These are phyloP conservation scores for Quercus ilex DNA, from an alignment of 306 rosid genomes.

Conservation along the genomic window DNA sequence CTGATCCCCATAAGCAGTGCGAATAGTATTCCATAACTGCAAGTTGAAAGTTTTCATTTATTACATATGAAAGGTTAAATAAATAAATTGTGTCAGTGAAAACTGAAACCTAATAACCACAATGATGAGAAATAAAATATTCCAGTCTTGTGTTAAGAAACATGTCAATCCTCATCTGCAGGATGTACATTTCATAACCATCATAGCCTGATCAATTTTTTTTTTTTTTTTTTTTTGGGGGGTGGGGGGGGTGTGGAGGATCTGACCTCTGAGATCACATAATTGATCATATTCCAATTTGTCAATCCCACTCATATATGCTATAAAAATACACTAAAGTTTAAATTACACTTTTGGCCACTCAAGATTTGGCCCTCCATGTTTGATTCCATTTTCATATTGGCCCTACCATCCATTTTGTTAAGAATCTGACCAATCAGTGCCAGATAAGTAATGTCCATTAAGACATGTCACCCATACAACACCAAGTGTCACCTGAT, in stretches of 20 bases:
- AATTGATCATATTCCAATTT: not conserved
- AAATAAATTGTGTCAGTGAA: not conserved
- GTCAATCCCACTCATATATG: not conserved
- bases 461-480: too few species aligned
- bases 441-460: too few species aligned
- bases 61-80: conserved; percentile 3
- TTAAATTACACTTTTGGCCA: too few species aligned
- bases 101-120: not conserved
- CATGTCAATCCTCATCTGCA: not conserved
- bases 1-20: conserved; percentile 82
- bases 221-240: too few species aligned
- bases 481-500: too few species aligned
- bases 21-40: conserved; percentile 92
- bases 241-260: too few species aligned
- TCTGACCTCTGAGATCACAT: not conserved
- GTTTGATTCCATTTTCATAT: too few species aligned
- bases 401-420: too few species aligned
- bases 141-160: not conserved
- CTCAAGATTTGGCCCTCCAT: too few species aligned
- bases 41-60: conserved; percentile 28
- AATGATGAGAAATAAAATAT: not conserved
- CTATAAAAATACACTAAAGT: too few species aligned
- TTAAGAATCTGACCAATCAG: too few species aligned
- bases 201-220: not conserved
- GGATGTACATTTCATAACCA: not conserved